Evolutionary conservation across 2,329 filamentous ascomycete genomes (phyloP).

Genomic region (Calycina herbarum): DNA sequence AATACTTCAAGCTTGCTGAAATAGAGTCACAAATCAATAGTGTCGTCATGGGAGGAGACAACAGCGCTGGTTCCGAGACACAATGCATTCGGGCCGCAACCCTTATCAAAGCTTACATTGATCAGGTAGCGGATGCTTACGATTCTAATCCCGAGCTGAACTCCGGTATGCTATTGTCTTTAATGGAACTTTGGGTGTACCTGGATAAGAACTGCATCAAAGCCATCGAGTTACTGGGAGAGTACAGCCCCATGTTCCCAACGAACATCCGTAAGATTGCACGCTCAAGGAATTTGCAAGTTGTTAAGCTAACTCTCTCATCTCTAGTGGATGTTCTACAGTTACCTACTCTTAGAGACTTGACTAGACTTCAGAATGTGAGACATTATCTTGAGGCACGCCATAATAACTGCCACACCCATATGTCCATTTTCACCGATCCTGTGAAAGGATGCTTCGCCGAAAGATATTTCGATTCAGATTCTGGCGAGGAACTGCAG

Average conservation of each 20-base stretch:
- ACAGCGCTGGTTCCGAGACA: slow-evolving; percentile 8
- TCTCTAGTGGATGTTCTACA: slow-evolving; percentile 53
- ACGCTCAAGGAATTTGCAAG: no score
- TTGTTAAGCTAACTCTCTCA: neutral
- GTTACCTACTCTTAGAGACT: slow-evolving; percentile 46
- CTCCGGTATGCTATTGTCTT: slow-evolving; percentile 52
- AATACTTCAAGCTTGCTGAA: slow-evolving; percentile 30
- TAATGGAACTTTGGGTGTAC: slow-evolving; percentile 58
- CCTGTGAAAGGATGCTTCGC: slow-evolving; percentile 41
- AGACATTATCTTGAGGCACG: slow-evolving; percentile 51
- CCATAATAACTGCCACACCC: slow-evolving; percentile 17
- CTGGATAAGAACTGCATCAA: slow-evolving; percentile 51
- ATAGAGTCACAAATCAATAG: slow-evolving; percentile 25
- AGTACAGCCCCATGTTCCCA: slow-evolving; percentile 53
- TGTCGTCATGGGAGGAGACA: neutral
- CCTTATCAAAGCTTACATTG: slow-evolving; percentile 42
- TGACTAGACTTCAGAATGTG: slow-evolving; percentile 51
- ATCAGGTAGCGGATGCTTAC: slow-evolving; percentile 41
- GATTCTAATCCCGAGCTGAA: slow-evolving; percentile 47
- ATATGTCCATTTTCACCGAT: slow-evolving; percentile 49
- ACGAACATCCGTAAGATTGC: slow-evolving; percentile 38
- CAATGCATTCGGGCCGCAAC: slow-evolving; percentile 37
- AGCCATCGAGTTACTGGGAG: slow-evolving; percentile 47
- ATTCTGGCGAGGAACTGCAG: slow-evolving; percentile 30
- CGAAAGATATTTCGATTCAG: slow-evolving; percentile 29